Percentiles rank a stretch among this genome's conserved stretches.
These are phyloP conservation scores for Perkinsus marinus DNA, from an alignment of 169 alveolate species.

Conservation along the genomic window DNA sequence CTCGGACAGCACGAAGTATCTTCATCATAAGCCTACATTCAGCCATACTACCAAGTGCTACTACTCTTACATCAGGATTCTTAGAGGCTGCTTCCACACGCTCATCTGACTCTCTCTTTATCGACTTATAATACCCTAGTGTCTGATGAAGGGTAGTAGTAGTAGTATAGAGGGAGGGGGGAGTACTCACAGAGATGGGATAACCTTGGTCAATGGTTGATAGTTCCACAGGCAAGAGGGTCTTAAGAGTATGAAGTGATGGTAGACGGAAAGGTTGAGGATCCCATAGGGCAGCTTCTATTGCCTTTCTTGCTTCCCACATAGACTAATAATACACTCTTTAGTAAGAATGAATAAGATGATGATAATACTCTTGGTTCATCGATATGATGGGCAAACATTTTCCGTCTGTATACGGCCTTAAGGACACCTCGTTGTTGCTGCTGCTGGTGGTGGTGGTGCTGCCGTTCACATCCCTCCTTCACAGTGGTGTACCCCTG, in stretches of 20 bases:
- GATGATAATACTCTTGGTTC: not conserved
- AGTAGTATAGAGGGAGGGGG: not conserved
- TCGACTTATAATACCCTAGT: not conserved
- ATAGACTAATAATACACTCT: too few relatives aligned
- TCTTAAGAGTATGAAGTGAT: not conserved
- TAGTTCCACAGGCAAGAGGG: not conserved
- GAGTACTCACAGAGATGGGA: not conserved
- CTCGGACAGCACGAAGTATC: not conserved
- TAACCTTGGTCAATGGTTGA: not conserved
- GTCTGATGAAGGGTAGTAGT: not conserved
- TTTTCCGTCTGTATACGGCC: not conserved
- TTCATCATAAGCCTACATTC: not conserved
- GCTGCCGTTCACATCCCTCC: too few relatives aligned
- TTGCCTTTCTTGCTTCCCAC: not conserved
- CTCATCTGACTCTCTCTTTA: not conserved
- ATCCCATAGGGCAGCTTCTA: not conserved
- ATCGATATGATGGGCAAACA: not conserved
- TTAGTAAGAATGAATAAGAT: not conserved
- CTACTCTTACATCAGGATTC: not conserved
- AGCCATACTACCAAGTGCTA: not conserved
- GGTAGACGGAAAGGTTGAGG: not conserved
- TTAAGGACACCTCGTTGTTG: not conserved
- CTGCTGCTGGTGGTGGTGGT: too few relatives aligned
- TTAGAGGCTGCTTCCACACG: not conserved
- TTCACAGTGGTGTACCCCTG: too few relatives aligned